These are phyloP conservation scores for Leptomonas pyrrhocoris DNA, from an alignment of 208 protist species.

Conservation along the genomic window DNA sequence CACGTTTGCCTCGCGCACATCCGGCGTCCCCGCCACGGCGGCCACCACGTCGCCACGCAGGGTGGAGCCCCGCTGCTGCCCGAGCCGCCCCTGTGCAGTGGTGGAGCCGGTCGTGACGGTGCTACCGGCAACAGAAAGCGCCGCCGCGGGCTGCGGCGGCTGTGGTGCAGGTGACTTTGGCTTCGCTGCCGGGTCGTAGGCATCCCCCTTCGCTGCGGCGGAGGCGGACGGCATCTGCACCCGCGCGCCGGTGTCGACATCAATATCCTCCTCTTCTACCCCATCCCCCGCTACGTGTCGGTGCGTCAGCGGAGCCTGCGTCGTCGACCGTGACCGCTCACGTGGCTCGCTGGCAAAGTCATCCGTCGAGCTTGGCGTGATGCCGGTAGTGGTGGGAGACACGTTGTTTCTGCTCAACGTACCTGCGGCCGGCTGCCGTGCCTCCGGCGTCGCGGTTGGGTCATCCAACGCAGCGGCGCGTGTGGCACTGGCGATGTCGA, in stretches of 20 bases:
- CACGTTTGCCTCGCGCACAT: slow-evolving; percentile 57
- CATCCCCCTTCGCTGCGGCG: background rate
- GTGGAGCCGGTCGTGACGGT: slow-evolving; percentile 1
- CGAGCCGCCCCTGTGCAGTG: background rate
- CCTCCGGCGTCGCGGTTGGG: background rate
- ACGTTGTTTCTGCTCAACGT: background rate
- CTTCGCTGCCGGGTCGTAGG: slow-evolving; percentile 17
- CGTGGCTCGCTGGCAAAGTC: background rate
- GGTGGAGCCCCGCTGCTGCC: slow-evolving; percentile 19
- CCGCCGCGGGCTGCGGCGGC: slow-evolving; percentile 1
- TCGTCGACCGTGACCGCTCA: slow-evolving; percentile 27
- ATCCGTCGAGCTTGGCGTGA: slow-evolving; percentile 6
- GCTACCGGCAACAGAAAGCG: slow-evolving; percentile 6
- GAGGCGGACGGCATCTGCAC: background rate
- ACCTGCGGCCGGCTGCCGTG: background rate
- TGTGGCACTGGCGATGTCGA: slow-evolving; percentile 16
- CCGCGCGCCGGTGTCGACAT: slow-evolving; percentile 14
- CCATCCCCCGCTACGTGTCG: slow-evolving; percentile 16
- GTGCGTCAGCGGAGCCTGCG: slow-evolving; percentile 28
- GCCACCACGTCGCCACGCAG: slow-evolving; percentile 61
- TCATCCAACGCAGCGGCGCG: background rate
- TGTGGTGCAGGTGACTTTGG: background rate
- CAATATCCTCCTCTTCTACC: slow-evolving; percentile 9
- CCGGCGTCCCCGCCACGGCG: slow-evolving; percentile 45
- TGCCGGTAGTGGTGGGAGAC: background rate